phyloP scores from a whole-genome alignment of 148 eudicot species.

The Hydrangea macrophylla region DNA sequence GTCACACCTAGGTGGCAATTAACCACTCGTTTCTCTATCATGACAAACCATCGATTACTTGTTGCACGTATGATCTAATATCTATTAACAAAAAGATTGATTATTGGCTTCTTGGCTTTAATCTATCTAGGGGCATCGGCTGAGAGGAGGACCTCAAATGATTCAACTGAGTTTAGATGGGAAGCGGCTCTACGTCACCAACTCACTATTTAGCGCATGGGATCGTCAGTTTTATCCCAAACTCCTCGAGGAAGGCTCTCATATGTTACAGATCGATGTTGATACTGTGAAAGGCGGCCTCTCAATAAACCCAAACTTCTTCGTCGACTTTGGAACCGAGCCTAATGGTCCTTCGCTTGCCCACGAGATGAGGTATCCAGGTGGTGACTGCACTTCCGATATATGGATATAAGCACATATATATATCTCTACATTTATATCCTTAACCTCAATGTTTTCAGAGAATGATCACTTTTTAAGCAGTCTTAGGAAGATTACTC shows the following conservation, averaged over 20 bases:
- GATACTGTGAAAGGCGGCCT: conserved; percentile 91
- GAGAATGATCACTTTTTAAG: not conserved
- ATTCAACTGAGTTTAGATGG: conserved; percentile 94
- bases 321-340: conserved; percentile 85
- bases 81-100: no score
- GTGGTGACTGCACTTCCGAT: conserved; percentile 99
- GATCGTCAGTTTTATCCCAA: conserved; percentile 94
- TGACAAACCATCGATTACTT: no score
- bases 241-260: conserved; percentile 73
- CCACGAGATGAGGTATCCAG: conserved; percentile 98
- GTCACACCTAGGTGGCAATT: no score
- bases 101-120: no score
- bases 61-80: no score
- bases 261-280: conserved; percentile 89
- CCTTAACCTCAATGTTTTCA: not conserved
- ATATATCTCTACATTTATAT: no score
- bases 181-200: conserved; percentile 84
- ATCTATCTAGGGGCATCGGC: conserved; percentile 51
- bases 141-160: conserved; percentile 99
- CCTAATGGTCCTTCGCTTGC: conserved; percentile 94
- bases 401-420: conserved; percentile 73
- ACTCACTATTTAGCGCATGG: conserved; percentile 94
- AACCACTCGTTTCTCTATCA: no score
- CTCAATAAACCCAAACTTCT: conserved; percentile 69
- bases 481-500: not conserved